Percentiles rank a stretch among this genome's conserved stretches.
These are phyloP conservation scores for Suhomyces prunicola DNA, from an alignment of 805 yeast genomes.

Conservation along the genomic window DNA sequence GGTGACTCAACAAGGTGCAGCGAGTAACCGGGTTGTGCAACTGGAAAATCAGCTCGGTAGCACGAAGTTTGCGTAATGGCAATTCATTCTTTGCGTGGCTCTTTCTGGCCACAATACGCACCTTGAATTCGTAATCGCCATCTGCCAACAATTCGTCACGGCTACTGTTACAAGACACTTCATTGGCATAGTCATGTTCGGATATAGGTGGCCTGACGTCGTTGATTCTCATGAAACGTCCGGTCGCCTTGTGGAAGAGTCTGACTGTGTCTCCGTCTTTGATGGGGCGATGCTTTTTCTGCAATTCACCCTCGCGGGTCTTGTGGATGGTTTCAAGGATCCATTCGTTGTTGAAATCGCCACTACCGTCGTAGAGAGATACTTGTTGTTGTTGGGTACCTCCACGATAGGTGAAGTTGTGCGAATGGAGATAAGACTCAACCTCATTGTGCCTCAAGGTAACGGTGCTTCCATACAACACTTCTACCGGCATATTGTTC, in stretches of 20 bases:
- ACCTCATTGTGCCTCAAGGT: conserved; percentile 65
- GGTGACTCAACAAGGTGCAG: conserved; percentile 75
- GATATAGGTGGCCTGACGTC: conserved; percentile 82
- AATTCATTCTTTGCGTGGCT: conserved; percentile 29
- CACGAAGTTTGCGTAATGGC: conserved; percentile 39
- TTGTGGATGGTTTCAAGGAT: conserved; percentile 48
- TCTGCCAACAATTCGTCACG: conserved; percentile 56
- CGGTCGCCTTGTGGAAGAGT: conserved; percentile 68
- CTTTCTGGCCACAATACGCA: conserved; percentile 43
- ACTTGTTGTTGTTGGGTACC: conserved; percentile 80
- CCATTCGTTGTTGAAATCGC: conserved; percentile 71
- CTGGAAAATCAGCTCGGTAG: conserved; percentile 69
- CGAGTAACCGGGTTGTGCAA: conserved; percentile 62
- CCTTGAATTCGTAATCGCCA: conserved; percentile 64
- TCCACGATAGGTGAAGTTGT: conserved; percentile 54
- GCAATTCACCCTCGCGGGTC: conserved; percentile 39
- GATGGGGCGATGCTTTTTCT: conserved; percentile 31
- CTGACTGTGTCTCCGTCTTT: conserved; percentile 57
- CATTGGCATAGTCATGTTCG: conserved; percentile 86
- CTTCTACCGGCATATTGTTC: conserved; percentile 52
- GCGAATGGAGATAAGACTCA: conserved; percentile 83
- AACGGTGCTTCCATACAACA: conserved; percentile 69
- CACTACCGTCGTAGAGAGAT: conserved; percentile 60
- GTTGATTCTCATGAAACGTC: conserved; percentile 65
- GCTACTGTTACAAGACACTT: conserved; percentile 73